Base-by-base conservation (phyloP, 306 rosid genomes). In the Gynostemma pentaphyllum region DNA sequence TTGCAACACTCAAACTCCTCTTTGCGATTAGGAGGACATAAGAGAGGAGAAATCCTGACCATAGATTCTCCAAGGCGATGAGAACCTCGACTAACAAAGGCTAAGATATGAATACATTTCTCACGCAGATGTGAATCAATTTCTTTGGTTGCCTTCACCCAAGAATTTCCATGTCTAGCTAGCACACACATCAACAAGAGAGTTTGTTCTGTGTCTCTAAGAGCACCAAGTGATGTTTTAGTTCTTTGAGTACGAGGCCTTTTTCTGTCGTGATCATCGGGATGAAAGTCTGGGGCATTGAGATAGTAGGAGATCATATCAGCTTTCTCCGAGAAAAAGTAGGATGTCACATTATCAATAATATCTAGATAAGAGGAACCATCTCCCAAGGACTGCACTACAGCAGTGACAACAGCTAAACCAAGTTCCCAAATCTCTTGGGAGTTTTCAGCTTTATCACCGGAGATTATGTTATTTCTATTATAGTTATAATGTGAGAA, bases 61-160 rank as follows among this genome's bases (percentile, higher is more conserved):
- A 80, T 74, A 36, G 70, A 71, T 62, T 92, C 95, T 55, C 87
- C 88, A 32, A 70, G 70, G 64, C 81, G 79, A 67, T 84, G 95
- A 27, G 83, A 67, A 50, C 96, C 95, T 76, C 84, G 69, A 74
- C 98, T 85, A 75, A 88, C 75, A 75, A 85, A 85, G 74, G 96
- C 98, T 71, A 92, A 86, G 62, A 92, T 87, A 78, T 92, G 96
- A 72, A 92, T 88, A 30, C 96, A 80, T 77, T 82, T 89, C 76
- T 86, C 96, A 80, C 98, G 80, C 62, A 92, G 82, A 55, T 80
- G 81, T 36, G 83, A 72, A 73, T 92, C 94, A 68, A 73, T 71
- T 68, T 84, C 83, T 74, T 80, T 82, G 62, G 82, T 82, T 48
- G 84, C 85, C 83, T 86, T 86, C 37, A 73, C 76, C 96, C 98